Percentiles rank a stretch among this genome's conserved stretches.
phyloP scores from a whole-genome alignment of 108 stramenopile genomes.

The Pseudonitzschia delicatissima region DNA sequence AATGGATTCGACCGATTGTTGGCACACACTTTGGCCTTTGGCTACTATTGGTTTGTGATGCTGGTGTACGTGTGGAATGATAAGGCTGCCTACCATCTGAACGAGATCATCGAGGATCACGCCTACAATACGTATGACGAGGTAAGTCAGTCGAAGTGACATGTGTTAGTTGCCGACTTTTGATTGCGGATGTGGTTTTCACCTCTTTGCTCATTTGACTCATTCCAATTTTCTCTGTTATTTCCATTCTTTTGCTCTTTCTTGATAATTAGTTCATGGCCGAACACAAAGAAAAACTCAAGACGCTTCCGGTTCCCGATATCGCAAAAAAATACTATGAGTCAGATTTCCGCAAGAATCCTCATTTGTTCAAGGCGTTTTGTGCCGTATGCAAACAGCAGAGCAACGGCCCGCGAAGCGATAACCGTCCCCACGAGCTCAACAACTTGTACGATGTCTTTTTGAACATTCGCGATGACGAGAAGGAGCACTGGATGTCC shows the following conservation, averaged over 20 bases:
- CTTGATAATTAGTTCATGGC: too few relatives aligned
- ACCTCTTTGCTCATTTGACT: too few relatives aligned
- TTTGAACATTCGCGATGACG: slow-evolving; percentile 70
- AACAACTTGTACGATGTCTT: slow-evolving; percentile 78
- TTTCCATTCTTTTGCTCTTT: too few relatives aligned
- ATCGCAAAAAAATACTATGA: slow-evolving; percentile 62
- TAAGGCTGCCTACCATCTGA: slow-evolving; percentile 64
- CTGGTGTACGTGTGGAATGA: slow-evolving; percentile 64
- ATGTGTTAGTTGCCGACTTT: too few relatives aligned
- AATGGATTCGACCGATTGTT: slow-evolving; percentile 56
- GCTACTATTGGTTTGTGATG: slow-evolving; percentile 78
- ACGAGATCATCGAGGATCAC: slow-evolving; percentile 67
- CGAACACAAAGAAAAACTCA: too few relatives aligned
- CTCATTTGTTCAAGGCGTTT: slow-evolving; percentile 67
- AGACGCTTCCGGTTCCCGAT: slow-evolving; percentile 46
- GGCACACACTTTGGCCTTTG: slow-evolving; percentile 81
- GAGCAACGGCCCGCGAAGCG: slow-evolving; percentile 5
- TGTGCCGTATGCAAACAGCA: slow-evolving; percentile 1
- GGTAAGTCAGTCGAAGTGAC: too few relatives aligned
- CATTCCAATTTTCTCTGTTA: too few relatives aligned
- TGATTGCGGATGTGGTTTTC: too few relatives aligned
- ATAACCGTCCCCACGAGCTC: slow-evolving; percentile 40
- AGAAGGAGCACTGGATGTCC: slow-evolving; percentile 45
- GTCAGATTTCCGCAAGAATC: slow-evolving; percentile 56
- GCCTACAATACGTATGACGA: slow-evolving; percentile 74